Percentiles rank a stretch among this genome's conserved stretches.
These are phyloP conservation scores for Catharanthus roseus DNA, from an alignment of 257 asterid genomes.

Conservation along the genomic window DNA sequence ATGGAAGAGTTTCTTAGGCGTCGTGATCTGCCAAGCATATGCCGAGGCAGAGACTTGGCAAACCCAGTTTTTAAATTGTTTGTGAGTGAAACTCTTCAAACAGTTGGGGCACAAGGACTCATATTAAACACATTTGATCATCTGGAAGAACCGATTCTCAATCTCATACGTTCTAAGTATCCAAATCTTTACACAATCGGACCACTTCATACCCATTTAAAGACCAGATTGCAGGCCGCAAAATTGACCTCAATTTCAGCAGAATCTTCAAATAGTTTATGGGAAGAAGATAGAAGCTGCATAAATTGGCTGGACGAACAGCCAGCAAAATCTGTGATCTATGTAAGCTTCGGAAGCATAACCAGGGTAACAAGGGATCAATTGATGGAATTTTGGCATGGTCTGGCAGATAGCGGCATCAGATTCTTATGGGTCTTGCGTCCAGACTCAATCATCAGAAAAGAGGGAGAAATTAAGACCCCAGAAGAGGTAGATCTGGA, in stretches of 20 bases:
- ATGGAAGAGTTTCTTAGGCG: slow-evolving; percentile 56
- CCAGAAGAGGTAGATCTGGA: slow-evolving; percentile 26
- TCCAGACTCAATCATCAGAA: slow-evolving; percentile 27
- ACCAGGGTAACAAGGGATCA: slow-evolving; percentile 26
- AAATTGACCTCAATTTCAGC: neutral
- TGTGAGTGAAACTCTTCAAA: slow-evolving; percentile 27
- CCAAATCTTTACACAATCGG: slow-evolving; percentile 67
- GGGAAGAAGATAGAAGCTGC: slow-evolving; percentile 45
- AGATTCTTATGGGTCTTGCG: slow-evolving; percentile 50
- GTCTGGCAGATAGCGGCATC: slow-evolving; percentile 33
- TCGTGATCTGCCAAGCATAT: slow-evolving; percentile 61
- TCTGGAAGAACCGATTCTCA: slow-evolving; percentile 50
- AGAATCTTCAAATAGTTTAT: slow-evolving; percentile 29
- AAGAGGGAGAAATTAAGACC: slow-evolving; percentile 14
- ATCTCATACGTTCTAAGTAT: slow-evolving; percentile 33
- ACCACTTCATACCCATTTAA: slow-evolving; percentile 57
- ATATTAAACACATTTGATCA: slow-evolving; percentile 70
- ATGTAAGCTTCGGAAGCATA: slow-evolving; percentile 49
- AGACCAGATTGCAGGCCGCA: slow-evolving; percentile 30
- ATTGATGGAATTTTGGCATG: slow-evolving; percentile 37
- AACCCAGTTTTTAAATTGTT: slow-evolving; percentile 25
- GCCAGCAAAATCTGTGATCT: slow-evolving; percentile 33
- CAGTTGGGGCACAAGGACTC: slow-evolving; percentile 46
- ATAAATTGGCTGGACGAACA: slow-evolving; percentile 37
- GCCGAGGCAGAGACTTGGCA: slow-evolving; percentile 23